Evolutionary conservation across 176 grass and related monocot genomes (phyloP).

Genomic region (Echinochloa phyllopogon): DNA sequence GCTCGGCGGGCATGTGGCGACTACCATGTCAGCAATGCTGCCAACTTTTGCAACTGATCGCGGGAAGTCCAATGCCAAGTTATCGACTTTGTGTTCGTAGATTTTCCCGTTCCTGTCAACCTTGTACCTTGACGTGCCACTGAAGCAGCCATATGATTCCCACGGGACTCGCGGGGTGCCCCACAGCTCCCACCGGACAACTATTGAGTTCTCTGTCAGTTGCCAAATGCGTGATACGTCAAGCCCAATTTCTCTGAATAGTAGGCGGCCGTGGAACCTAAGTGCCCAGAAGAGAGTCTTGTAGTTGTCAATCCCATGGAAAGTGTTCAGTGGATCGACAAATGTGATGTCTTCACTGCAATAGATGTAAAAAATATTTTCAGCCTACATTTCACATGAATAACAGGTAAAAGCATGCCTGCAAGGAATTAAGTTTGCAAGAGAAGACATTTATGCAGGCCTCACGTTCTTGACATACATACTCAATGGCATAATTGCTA

Average conservation of each 20-base stretch:
- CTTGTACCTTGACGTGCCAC: slow-evolving; percentile 87
- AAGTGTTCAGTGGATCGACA: slow-evolving; percentile 82
- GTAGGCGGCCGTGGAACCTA: slow-evolving; percentile 74
- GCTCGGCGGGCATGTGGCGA: slow-evolving; percentile 62
- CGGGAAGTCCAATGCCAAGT: slow-evolving; percentile 91
- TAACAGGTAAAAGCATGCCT: neutral
- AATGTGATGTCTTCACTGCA: slow-evolving; percentile 95
- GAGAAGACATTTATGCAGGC: neutral
- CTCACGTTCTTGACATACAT: slow-evolving; percentile 21
- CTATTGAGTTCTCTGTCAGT: slow-evolving; percentile 78
- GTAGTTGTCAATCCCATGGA: slow-evolving; percentile 90
- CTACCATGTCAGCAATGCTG: slow-evolving; percentile 74
- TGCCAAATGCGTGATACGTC: slow-evolving; percentile 89
- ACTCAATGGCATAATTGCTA: slow-evolving; percentile 10
- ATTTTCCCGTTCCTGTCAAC: slow-evolving; percentile 91
- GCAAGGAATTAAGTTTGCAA: slow-evolving; percentile 18
- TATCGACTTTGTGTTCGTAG: slow-evolving; percentile 98
- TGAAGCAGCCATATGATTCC: slow-evolving; percentile 90
- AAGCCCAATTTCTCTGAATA: slow-evolving; percentile 80
- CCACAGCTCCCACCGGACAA: slow-evolving; percentile 90
- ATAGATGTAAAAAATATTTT: slow-evolving; percentile 30
- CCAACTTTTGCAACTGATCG: slow-evolving; percentile 53
- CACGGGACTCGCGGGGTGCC: slow-evolving; percentile 84
- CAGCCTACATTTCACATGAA: slow-evolving; percentile 17
- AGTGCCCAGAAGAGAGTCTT: slow-evolving; percentile 95